phyloP scores from a whole-genome alignment of 371 early-diverging fungal species.

The Mucor velutinosus region DNA sequence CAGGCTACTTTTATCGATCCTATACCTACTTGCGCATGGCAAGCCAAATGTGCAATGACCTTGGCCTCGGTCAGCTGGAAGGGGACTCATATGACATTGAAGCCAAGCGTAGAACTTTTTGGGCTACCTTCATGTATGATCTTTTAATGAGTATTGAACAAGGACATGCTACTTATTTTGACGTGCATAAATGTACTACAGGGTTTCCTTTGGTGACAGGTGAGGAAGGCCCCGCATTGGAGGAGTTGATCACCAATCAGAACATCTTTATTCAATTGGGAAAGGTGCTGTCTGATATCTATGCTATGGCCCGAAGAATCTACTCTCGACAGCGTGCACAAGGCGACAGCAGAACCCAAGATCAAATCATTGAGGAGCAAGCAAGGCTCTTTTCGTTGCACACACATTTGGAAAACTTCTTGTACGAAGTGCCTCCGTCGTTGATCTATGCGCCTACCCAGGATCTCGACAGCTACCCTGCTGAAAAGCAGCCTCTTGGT shows the following conservation, averaged over 20 bases:
- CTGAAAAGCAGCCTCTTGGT: conserved; percentile 46
- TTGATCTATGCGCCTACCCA: conserved; percentile 43
- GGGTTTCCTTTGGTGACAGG: conserved; percentile 43
- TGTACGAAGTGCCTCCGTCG: conserved; percentile 51
- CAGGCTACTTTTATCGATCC: conserved; percentile 44
- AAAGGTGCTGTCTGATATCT: conserved; percentile 42
- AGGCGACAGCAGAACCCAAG: conserved; percentile 22
- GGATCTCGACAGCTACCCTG: conserved; percentile 37
- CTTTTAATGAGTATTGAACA: conserved; percentile 48
- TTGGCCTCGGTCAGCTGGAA: conserved; percentile 55
- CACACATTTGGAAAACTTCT: conserved; percentile 47
- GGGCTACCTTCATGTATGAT: conserved; percentile 47
- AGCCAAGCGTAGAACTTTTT: conserved; percentile 44
- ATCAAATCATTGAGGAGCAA: conserved; percentile 45
- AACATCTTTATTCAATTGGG: conserved; percentile 44
- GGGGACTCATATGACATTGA: conserved; percentile 35
- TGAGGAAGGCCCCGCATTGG: conserved; percentile 41
- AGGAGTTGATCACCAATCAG: conserved; percentile 43
- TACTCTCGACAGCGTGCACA: conserved; percentile 33
- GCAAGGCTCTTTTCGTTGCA: conserved; percentile 42
- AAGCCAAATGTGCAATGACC: conserved; percentile 74
- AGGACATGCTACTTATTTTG: conserved; percentile 38
- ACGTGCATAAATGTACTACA: conserved; percentile 33
- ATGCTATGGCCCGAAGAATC: conserved; percentile 28
- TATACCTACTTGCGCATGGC: conserved; percentile 56